A percentile compares a stretch with the other conserved stretches of the same genome.
phyloP scores from a whole-genome alignment of 1,284 basidiomycete species.

The Trichosporon inkin region DNA sequence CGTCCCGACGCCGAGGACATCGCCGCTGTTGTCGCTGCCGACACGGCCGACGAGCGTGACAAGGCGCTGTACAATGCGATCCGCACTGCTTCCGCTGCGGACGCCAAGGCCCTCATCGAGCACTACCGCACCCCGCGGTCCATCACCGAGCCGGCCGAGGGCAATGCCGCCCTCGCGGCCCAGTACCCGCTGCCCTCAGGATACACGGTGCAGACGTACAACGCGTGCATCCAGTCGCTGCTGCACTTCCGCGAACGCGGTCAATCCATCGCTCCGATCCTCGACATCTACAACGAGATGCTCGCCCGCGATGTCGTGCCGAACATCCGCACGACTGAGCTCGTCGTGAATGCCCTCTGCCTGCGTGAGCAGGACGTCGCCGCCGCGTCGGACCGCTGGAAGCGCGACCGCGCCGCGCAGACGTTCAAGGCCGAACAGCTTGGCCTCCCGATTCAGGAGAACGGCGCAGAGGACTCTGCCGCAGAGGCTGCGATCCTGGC shows the following conservation, averaged over 20 bases:
- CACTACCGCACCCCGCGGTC: constrained; percentile 32
- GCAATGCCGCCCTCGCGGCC: constrained; percentile 23
- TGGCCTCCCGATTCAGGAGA: not conserved
- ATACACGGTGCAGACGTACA: constrained; percentile 57
- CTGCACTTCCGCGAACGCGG: constrained; percentile 55
- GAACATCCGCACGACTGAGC: constrained; percentile 64
- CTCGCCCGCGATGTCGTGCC: constrained; percentile 64
- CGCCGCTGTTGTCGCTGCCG: not conserved
- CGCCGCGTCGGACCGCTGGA: constrained; percentile 50
- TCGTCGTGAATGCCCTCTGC: constrained; percentile 65
- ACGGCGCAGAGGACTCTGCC: not conserved
- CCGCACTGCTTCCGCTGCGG: not conserved
- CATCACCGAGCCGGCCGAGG: not conserved
- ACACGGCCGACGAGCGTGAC: constrained; percentile 7
- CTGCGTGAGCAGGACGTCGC: constrained; percentile 68
- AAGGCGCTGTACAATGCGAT: constrained; percentile 8
- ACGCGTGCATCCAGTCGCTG: constrained; percentile 62
- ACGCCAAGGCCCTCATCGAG: constrained; percentile 16
- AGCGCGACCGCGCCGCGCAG: not conserved
- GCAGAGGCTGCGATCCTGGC: constrained; percentile 23
- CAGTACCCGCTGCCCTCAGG: constrained; percentile 31
- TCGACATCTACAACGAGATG: constrained; percentile 73
- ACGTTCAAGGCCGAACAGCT: constrained; percentile 13
- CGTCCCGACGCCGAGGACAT: constrained; percentile 16
- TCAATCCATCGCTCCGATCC: constrained; percentile 59